Evolutionary conservation across 2,329 filamentous ascomycete genomes (phyloP).

Genomic region (Pyrenophora graminea): DNA sequence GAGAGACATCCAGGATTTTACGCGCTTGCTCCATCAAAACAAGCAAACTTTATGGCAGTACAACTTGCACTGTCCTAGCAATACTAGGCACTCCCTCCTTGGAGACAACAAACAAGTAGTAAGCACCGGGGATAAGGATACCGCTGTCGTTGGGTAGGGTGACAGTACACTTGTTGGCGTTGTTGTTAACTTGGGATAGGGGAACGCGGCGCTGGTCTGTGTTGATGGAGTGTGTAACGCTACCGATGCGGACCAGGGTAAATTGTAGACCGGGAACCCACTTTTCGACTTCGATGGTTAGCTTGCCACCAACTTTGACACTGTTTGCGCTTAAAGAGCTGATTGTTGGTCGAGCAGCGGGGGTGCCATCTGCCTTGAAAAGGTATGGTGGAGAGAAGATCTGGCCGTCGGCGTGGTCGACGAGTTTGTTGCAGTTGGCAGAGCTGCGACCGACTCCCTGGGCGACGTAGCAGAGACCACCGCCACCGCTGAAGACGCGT

Average conservation of each 20-base stretch:
- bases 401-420: constrained; percentile 34
- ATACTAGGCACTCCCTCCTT: constrained; percentile 27
- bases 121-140: constrained; percentile 30
- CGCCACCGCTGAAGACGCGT: constrained; percentile 31
- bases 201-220: constrained; percentile 35
- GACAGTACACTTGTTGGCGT: constrained; percentile 15
- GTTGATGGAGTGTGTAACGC: constrained; percentile 36
- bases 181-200: constrained; percentile 13
- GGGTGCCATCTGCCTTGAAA: constrained; percentile 29
- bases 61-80: constrained; percentile 26
- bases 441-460: constrained; percentile 21
- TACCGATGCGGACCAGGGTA: constrained; percentile 30
- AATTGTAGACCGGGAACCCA: constrained; percentile 15
- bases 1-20: not conserved
- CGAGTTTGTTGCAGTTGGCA: constrained; percentile 34
- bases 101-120: constrained; percentile 31
- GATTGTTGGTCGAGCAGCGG: constrained; percentile 24
- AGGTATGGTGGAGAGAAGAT: constrained; percentile 36
- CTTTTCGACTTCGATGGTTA: constrained; percentile 17
- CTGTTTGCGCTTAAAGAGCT: constrained; percentile 15
- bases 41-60: constrained; percentile 9
- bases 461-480: constrained; percentile 30
- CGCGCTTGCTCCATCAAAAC: not conserved
- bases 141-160: constrained; percentile 29
- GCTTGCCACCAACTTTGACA: constrained; percentile 26